These are phyloP conservation scores for Lecanicillium sp. DNA, from an alignment of 2,329 filamentous ascomycete genomes.

Conservation along the genomic window DNA sequence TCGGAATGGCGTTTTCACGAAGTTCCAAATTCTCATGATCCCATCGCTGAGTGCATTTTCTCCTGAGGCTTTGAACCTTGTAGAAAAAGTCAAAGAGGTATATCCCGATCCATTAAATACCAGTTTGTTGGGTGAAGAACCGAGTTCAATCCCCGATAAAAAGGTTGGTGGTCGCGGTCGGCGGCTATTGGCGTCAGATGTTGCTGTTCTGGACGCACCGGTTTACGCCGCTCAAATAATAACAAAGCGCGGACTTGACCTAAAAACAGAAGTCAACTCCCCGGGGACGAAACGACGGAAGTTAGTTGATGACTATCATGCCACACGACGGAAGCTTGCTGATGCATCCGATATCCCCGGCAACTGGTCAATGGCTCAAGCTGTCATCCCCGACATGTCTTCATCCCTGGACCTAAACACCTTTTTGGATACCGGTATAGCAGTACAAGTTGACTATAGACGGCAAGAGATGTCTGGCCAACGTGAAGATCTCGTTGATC, in stretches of 20 bases:
- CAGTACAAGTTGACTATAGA: too few species aligned
- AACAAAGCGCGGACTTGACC: conserved; percentile 18
- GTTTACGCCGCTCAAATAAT: conserved; percentile 36
- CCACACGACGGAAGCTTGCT: too few species aligned
- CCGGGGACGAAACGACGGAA: too few species aligned
- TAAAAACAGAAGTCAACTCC: too few species aligned
- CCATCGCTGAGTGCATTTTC: conserved; percentile 33
- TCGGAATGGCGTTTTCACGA: conserved; percentile 32
- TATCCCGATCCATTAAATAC: conserved; percentile 26
- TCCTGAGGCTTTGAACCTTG: conserved; percentile 31
- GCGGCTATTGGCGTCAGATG: conserved; percentile 30
- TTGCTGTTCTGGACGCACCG: conserved; percentile 42
- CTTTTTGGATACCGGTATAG: too few species aligned
- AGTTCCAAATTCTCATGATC: conserved; percentile 36
- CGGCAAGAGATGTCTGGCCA: too few species aligned
- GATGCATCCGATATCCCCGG: too few species aligned
- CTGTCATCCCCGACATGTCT: too few species aligned
- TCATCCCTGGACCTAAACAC: too few species aligned
- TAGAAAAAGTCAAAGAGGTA: conserved; percentile 39
- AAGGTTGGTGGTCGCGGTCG: conserved; percentile 15
- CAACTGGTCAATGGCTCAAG: too few species aligned
- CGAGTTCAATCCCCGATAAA: not conserved
- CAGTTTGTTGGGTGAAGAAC: conserved; percentile 11
- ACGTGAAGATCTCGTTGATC: too few species aligned
- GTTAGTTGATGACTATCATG: too few species aligned